Evolutionary conservation across 1,284 basidiomycete species (phyloP).

Genomic region (Grifola frondosa): DNA sequence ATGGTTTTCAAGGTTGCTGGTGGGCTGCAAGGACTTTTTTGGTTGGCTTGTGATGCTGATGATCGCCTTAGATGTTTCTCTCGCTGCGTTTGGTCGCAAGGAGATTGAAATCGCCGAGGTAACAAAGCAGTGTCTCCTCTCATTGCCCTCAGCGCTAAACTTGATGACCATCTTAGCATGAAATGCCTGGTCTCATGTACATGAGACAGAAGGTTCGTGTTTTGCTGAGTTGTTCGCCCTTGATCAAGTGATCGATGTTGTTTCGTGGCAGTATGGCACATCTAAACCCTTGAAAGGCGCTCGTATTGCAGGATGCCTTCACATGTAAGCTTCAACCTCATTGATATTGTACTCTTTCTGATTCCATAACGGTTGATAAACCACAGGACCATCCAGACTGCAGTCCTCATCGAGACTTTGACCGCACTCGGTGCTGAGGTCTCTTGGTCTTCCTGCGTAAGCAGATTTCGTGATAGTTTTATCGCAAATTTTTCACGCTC

Average conservation of each 20-base stretch:
- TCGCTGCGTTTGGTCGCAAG: slow-evolving; percentile 96
- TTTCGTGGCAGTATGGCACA: slow-evolving; percentile 64
- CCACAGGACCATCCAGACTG: slow-evolving; percentile 89
- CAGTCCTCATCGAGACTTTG: slow-evolving; percentile 95
- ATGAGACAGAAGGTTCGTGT: slow-evolving; percentile 73
- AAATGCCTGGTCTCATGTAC: slow-evolving; percentile 95
- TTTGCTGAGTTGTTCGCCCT: background rate
- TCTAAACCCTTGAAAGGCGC: slow-evolving; percentile 91
- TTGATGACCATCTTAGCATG: slow-evolving; percentile 52
- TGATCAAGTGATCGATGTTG: background rate
- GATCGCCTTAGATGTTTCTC: slow-evolving; percentile 76
- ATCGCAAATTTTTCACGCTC: background rate
- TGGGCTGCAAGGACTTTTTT: slow-evolving; percentile 33
- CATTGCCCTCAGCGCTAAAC: background rate
- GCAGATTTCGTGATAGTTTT: slow-evolving; percentile 37
- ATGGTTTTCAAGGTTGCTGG: slow-evolving; percentile 88
- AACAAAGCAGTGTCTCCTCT: slow-evolving; percentile 1
- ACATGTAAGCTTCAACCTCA: slow-evolving; percentile 66
- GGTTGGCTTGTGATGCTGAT: background rate
- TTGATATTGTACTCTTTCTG: background rate
- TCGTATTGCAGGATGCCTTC: slow-evolving; percentile 95
- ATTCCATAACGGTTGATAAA: slow-evolving; percentile 7
- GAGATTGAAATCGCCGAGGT: slow-evolving; percentile 97
- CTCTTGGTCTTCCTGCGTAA: slow-evolving; percentile 96
- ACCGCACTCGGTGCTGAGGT: slow-evolving; percentile 95